These are phyloP conservation scores for Stephania cephalantha DNA, from an alignment of 164 flowering plant species.

Conservation along the genomic window DNA sequence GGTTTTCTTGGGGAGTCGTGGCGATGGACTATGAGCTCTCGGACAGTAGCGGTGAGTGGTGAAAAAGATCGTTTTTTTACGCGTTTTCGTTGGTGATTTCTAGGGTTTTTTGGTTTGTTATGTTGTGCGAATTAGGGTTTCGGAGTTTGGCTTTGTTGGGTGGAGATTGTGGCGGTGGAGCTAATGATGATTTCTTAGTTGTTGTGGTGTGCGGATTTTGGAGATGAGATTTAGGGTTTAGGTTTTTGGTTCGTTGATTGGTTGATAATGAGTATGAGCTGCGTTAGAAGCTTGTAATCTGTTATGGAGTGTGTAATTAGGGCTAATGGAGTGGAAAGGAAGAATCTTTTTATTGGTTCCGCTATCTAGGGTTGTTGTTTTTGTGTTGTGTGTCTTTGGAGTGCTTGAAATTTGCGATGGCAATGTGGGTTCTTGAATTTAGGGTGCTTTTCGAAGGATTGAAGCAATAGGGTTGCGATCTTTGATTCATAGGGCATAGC, in stretches of 20 bases:
- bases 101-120: background rate
- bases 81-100: background rate
- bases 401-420: background rate
- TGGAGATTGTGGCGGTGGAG: background rate
- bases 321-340: background rate
- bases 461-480: background rate
- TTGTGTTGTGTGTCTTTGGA: background rate
- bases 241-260: background rate
- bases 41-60: slow-evolving; percentile 51
- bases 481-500: background rate
- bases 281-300: background rate
- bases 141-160: background rate
- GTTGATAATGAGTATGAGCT: background rate
- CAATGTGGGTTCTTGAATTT: background rate
- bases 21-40: slow-evolving; percentile 48
- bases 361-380: background rate
- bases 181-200: background rate
- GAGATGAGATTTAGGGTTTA: slow-evolving; percentile 10
- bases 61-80: slow-evolving; percentile 1
- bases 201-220: background rate
- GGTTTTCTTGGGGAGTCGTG: slow-evolving; percentile 2
- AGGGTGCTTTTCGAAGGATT: background rate
- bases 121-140: background rate
- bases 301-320: background rate
- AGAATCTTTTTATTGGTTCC: background rate